Base-by-base conservation (phyloP, 805 yeast species). In the Wickerhamomyces tratensis region DNA sequence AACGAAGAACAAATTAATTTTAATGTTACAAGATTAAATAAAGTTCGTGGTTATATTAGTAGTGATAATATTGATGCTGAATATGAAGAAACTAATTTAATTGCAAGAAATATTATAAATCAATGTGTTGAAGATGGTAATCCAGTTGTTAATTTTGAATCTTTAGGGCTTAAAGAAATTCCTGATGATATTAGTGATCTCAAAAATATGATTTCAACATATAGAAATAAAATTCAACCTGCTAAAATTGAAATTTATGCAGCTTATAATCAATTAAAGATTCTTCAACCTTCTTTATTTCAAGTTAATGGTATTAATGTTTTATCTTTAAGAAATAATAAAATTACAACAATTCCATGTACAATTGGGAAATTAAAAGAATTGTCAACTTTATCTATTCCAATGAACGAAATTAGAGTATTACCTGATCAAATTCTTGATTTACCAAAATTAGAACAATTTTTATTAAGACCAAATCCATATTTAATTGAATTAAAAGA, bases 121-220 rank as follows among this genome's bases (percentile, higher is more conserved):
- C 54, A 59, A 5, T 62, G 73, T 4, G 74, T 79, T 46, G 82
- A 76, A 46, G 66, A 71, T 37, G 66, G 68, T 6, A 47, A 54
- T 8, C 64, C 75, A 1, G 61, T 53, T n/a, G 61, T 79, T 3
- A 58, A 68, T 43, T 50, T 79, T 27, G 82, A 77, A 41, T 58
- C 67, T 13, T 52, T 76, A 57, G 68, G 65, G 0, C 57, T 79
- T 35, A 62, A 59, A 10, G 68, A 68, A 6, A 55, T 79, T 4
- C 84, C 86, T 1, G 77, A 74, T 41, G 81, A 77, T 47, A 65
- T 79, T 29, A 69, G 69, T 40, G 86, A 79, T 52, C 60, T 79
- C 47, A 68, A 74, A 49, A 68, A 77, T 42, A 56, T 77, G 49
- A 78, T 77, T n/a, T 67, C 69, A 43, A 68, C 67, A 47, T 63